Evolutionary conservation across 768 basidiomycete species (phyloP).

Genomic region (Collybiopsis luxurians): DNA sequence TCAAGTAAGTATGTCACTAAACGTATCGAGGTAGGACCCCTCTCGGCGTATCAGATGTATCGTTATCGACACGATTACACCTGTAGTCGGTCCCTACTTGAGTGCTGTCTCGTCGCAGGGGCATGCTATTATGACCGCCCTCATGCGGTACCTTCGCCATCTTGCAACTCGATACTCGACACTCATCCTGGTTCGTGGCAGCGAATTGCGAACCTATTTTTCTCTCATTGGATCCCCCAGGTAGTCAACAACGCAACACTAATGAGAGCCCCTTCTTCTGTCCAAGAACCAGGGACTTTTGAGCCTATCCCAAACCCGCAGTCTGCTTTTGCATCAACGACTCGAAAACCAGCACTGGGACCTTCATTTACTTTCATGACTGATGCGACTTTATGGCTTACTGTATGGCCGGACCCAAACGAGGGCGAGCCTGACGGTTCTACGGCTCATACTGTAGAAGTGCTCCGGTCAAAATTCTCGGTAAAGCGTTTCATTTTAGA

Average conservation of each 20-base stretch:
- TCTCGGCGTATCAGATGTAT: conserved; percentile 34
- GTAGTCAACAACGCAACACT: conserved; percentile 57
- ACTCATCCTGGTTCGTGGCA: conserved; percentile 46
- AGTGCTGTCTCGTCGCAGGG: conserved; percentile 70
- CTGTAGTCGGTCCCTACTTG: conserved; percentile 60
- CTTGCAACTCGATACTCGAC: conserved; percentile 43
- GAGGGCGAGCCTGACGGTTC: conserved; percentile 16
- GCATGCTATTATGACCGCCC: conserved; percentile 68
- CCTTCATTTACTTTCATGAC: conserved; percentile 72
- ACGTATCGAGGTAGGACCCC: conserved; percentile 11
- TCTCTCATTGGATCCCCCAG: conserved; percentile 28
- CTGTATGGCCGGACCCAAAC: conserved; percentile 16
- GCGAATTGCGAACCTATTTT: conserved; percentile 17
- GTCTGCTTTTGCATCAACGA: conserved; percentile 31
- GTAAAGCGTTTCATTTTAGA: conserved; percentile 27
- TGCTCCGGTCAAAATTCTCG: conserved; percentile 40
- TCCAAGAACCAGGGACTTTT: conserved; percentile 9
- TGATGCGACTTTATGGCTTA: conserved; percentile 75
- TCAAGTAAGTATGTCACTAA: not conserved
- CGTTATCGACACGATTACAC: conserved; percentile 65
- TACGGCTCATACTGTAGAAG: conserved; percentile 32
- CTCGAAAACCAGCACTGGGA: conserved; percentile 69
- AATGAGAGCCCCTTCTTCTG: conserved; percentile 14
- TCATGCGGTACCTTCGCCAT: conserved; percentile 62
- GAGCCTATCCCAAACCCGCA: conserved; percentile 28